A percentile compares a stretch with the other conserved stretches of the same genome.
phyloP scores from a whole-genome alignment of 441 rosid species.

The Pelargonium citronellum region DNA sequence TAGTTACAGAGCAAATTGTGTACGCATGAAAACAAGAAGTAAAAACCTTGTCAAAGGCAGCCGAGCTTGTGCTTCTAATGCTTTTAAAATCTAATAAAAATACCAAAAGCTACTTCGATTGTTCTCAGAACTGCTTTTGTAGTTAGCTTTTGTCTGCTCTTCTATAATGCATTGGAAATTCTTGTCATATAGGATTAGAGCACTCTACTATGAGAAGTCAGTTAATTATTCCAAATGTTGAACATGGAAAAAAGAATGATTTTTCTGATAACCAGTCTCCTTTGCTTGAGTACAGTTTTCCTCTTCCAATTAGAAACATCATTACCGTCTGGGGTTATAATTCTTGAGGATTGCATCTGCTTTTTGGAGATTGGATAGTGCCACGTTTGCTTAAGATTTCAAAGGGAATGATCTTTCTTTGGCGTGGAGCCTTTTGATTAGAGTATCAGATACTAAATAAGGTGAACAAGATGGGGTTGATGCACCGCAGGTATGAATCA shows the following conservation, averaged over 20 bases:
- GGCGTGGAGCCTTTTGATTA: conserved; percentile 1
- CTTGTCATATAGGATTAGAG: neutral
- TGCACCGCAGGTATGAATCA: conserved; percentile 1
- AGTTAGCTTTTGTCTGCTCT: neutral
- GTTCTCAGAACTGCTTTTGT: neutral
- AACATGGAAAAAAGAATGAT: neutral
- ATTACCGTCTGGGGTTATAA: neutral
- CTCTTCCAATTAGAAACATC: neutral
- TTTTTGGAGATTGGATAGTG: neutral
- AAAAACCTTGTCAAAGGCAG: no score
- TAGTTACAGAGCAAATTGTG: neutral
- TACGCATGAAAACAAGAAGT: no score
- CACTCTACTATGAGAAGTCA: neutral
- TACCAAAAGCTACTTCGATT: neutral
- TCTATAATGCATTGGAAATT: neutral
- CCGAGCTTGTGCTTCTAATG: no score
- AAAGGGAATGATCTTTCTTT: neutral
- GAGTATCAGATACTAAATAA: neutral
- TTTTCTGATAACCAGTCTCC: neutral
- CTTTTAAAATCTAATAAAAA: no score
- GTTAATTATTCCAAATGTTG: neutral
- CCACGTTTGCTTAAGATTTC: neutral
- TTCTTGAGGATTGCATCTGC: neutral
- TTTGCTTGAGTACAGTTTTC: neutral
- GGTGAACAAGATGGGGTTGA: neutral